Evolutionary conservation across 805 yeast genomes (phyloP).

Genomic region (Ogataea nitratoaversa): DNA sequence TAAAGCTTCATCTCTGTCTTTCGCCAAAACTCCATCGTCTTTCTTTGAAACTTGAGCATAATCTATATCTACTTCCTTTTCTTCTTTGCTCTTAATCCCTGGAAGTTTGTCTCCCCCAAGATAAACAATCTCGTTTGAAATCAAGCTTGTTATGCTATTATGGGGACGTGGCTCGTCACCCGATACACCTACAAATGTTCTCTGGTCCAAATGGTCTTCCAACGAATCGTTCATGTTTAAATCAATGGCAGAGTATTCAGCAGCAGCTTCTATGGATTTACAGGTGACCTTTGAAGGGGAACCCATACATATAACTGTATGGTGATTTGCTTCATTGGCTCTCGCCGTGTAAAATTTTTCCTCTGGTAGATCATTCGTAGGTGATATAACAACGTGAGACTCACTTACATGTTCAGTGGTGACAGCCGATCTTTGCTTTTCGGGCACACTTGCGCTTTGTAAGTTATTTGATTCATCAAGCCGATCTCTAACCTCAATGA

Average conservation of each 20-base stretch:
- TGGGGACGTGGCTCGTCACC: constrained; percentile 17
- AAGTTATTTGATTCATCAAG: too few relatives aligned
- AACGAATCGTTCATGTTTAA: constrained; percentile 4
- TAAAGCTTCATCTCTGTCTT: too few relatives aligned
- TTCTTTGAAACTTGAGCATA: constrained; percentile 1
- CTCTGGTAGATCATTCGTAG: too few relatives aligned
- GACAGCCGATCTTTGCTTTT: too few relatives aligned
- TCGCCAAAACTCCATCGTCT: too few relatives aligned
- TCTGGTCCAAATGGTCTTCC: constrained; percentile 17
- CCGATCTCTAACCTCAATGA: too few relatives aligned
- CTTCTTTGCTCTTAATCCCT: not conserved
- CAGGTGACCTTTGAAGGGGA: too few relatives aligned
- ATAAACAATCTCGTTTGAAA: constrained; percentile 25
- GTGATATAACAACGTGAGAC: not conserved
- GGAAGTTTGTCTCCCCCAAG: constrained; percentile 14
- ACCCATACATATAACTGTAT: not conserved
- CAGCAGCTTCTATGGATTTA: constrained; percentile 13
- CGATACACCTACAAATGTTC: constrained; percentile 25
- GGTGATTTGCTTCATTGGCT: not conserved
- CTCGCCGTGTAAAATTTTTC: too few relatives aligned
- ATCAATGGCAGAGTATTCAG: constrained; percentile 26
- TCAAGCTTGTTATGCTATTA: constrained; percentile 11
- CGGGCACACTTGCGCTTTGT: too few relatives aligned
- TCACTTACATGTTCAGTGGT: not conserved
- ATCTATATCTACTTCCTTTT: not conserved